Evolutionary conservation across 345 rosid genomes (phyloP), one percentile per base, ranked within the genome.

Genomic region (Theobroma cacao): DNA sequence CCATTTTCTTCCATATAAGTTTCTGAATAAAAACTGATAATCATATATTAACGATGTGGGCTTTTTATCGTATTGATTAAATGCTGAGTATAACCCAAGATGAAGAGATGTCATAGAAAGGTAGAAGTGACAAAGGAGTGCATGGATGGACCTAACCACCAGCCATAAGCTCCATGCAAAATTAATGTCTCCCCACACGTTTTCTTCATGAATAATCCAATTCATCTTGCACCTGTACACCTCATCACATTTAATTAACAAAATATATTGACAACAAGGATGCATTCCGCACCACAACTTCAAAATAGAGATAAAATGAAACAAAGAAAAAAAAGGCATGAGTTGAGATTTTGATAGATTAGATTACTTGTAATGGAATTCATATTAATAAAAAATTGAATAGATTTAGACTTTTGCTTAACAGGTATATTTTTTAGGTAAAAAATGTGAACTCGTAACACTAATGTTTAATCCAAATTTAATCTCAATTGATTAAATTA

Each of bases 91-190:
- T 60, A 31, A 60, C 7, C 28, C 62, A 26, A 60, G 17, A 3
- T n/a, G n/a, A 31, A 62, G 66, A 24, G 66, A 62, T 15, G 33
- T 7, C 6, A 13, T n/a, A 62, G 14, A 7, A 1, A 41, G 7
- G 43, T 36, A 9, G 0, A 7, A 71, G 52, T 50, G 60, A 58
- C 74, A 18, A 26, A 75, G 75, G 63, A 43, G 30, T 20, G 74
- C 84, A 62, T 69, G 78, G 78, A 71, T 69, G 8, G 53, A 83
- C 83, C 85, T 83, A 86, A 38, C 85, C 40, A 17, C 83, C 85
- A 86, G 79, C 88, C 47, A 59, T 14, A 71, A 79, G 79, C 79
- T 45, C 40, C 18, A 22, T 45, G 62, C 76, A 30, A 70, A 74
- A 36, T 82, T 77, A 79, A 84, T 72, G 28, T 17, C n/a, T 2